Conservation (phyloP, 345 rosid genomes). For the Sapria himalayana region DNA sequence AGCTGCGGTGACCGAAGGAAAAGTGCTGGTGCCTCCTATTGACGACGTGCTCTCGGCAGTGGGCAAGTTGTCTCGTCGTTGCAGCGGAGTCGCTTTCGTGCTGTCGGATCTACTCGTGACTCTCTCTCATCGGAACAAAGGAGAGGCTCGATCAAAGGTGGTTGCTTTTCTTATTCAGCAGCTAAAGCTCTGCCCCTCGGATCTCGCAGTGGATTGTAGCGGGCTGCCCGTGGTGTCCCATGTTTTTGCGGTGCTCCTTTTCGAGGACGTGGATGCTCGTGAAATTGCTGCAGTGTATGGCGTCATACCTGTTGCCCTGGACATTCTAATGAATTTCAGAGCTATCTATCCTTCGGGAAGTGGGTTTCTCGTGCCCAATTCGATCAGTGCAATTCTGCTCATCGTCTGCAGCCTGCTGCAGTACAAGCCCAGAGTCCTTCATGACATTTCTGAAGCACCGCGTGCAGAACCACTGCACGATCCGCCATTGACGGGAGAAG, state of each 20-base stretch:
- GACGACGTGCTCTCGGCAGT: conserved; percentile 73
- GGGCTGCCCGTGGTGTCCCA: conserved; percentile 71
- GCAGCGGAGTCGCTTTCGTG: conserved; percentile 56
- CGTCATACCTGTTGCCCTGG: conserved; percentile 36
- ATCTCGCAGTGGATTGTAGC: conserved; percentile 45
- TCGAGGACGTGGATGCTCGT: conserved; percentile 55
- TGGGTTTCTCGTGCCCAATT: conserved; percentile 52
- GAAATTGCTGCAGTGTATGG: conserved; percentile 70
- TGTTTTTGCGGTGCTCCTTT: conserved; percentile 58
- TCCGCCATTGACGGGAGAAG: conserved; percentile 17
- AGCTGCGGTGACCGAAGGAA: conserved; percentile 27
- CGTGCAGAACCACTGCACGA: conserved; percentile 28
- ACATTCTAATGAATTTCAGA: conserved; percentile 46
- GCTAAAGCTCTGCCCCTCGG: conserved; percentile 52
- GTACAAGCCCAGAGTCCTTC: conserved; percentile 30
- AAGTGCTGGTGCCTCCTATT: conserved; percentile 50
- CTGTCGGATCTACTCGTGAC: conserved; percentile 75
- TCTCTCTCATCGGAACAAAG: conserved; percentile 72
- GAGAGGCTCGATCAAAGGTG: conserved; percentile 69
- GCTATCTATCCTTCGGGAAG: conserved; percentile 24
- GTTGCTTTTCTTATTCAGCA: conserved; percentile 64
- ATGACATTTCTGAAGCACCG: conserved; percentile 29
- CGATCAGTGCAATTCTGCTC: conserved; percentile 66
- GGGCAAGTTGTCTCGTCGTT: conserved; percentile 52
- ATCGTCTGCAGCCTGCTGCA: conserved; percentile 73